Percentiles rank a stretch among this genome's conserved stretches.
Evolutionary conservation across 306 rosid genomes (phyloP).

Genomic region (Sphenostylis stenocarpa): DNA sequence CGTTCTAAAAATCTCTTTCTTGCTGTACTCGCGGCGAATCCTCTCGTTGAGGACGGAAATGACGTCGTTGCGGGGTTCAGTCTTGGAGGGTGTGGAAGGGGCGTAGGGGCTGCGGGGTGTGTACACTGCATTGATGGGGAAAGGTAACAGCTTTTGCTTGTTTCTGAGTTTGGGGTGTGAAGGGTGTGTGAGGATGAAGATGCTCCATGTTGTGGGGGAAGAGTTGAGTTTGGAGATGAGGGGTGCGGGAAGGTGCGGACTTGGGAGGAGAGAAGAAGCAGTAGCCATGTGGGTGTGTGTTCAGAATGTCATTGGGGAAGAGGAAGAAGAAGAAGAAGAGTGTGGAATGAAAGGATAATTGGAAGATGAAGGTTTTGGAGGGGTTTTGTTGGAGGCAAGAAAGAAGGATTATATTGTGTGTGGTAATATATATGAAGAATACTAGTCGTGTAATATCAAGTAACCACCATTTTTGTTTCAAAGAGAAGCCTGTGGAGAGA

Average conservation of each 20-base stretch:
- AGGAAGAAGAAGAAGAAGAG: neutral
- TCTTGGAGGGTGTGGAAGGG: constrained; percentile 39
- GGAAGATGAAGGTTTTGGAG: constrained; percentile 47
- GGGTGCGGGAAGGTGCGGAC: constrained; percentile 39
- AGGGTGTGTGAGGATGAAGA: constrained; percentile 42
- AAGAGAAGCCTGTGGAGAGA: neutral
- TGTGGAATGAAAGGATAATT: neutral
- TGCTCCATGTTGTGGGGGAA: constrained; percentile 38
- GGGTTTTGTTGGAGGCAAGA: constrained; percentile 43
- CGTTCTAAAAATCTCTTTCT: constrained; percentile 49
- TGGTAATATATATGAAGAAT: neutral
- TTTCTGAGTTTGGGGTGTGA: neutral
- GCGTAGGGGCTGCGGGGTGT: constrained; percentile 42
- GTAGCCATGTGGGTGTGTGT: constrained; percentile 47
- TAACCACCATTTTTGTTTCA: neutral
- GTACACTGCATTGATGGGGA: constrained; percentile 48
- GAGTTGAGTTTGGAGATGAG: constrained; percentile 40
- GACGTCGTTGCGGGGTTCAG: constrained; percentile 55
- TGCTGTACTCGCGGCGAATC: constrained; percentile 61
- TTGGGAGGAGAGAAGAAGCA: constrained; percentile 41
- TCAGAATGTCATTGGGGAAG: constrained; percentile 32
- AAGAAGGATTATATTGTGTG: constrained; percentile 5
- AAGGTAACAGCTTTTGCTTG: neutral
- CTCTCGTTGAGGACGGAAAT: constrained; percentile 69
- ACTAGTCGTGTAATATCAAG: neutral